Base-by-base conservation (phyloP, 2,329 filamentous ascomycete species). In the Fusarium lateritium region DNA sequence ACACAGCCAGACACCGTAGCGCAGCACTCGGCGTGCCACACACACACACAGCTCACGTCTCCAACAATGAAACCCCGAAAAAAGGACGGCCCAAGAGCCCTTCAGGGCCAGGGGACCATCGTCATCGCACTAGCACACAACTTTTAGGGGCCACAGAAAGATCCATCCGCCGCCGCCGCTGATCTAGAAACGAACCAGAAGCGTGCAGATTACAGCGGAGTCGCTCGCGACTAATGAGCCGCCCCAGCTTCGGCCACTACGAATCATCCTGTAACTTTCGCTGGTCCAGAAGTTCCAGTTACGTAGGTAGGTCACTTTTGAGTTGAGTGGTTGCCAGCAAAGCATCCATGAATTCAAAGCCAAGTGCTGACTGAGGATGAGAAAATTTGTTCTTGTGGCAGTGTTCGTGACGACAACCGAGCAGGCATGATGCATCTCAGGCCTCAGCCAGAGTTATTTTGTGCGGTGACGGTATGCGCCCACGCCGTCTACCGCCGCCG, bases 181-280 rank as follows among this genome's bases (percentile, higher is more conserved):
- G 73, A 75, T 75, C 73, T 75, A 75, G 73, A 75, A 75, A 72
- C 73, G 67, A 62, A 57, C 73, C 73, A 75, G 73, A 75, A 75
- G 73, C 63, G 67, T 72, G 69, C 69, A 73, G 71, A 70, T 64
- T 57, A 42, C 42, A 59, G 69, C 67, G 64, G 67, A 72, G 72
- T 56, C 31, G 34, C 38, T 61, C 56, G 54, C 72, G 72, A 73
- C 70, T 71, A 74, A 73, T 74, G 71, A 71, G 67, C 67, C 69
- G 67, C 63, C 70, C 64, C 69, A 73, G 69, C 62, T 65, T 73
- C 71, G 71, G 71, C 67, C 70, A 47, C 71, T 73, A 73, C 71
- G 71, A 74, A 58, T 69, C 40, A 49, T 54, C 57, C 64, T 70
- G 67, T 56, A 58, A 55, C 65, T 70, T 59, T 68, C 31, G 62